Evolutionary conservation across 1,284 basidiomycete species (phyloP).

Genomic region (Tilletia horrida): DNA sequence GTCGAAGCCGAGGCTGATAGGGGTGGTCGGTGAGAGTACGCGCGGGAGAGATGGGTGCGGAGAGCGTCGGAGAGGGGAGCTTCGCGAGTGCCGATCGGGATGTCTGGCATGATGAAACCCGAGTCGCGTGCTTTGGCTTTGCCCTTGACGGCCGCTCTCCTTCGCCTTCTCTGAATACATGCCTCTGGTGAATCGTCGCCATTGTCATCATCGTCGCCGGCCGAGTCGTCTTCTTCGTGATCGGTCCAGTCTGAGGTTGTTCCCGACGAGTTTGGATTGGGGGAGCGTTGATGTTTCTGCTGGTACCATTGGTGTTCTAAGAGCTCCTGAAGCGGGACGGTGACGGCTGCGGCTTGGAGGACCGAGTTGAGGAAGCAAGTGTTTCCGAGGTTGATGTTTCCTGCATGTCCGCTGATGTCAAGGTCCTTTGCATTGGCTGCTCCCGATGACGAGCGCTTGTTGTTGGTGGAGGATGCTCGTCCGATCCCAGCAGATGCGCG

Average conservation of each 20-base stretch:
- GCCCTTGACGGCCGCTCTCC: background rate
- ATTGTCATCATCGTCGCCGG: background rate
- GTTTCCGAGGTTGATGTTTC: slow-evolving; percentile 79
- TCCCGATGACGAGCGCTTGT: too few relatives aligned
- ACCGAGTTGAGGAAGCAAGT: slow-evolving; percentile 92
- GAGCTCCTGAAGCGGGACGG: slow-evolving; percentile 64
- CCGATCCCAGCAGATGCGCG: background rate
- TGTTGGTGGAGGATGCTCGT: too few relatives aligned
- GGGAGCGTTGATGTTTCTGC: background rate
- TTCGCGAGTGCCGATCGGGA: slow-evolving; percentile 7
- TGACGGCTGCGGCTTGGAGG: slow-evolving; percentile 67
- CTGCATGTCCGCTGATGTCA: slow-evolving; percentile 56
- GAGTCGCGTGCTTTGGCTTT: background rate
- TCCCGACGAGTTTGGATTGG: background rate
- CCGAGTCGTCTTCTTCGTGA: background rate
- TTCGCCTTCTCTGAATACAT: background rate
- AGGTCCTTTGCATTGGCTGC: background rate
- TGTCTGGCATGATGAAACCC: background rate
- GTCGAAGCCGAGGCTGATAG: background rate
- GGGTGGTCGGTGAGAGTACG: background rate
- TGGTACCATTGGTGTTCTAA: slow-evolving; percentile 55
- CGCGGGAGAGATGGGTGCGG: slow-evolving; percentile 2
- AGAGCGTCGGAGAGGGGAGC: slow-evolving; percentile 12
- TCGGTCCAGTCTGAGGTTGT: background rate
- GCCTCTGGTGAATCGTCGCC: background rate